Evolutionary conservation across 2,329 filamentous ascomycete genomes (phyloP), one percentile per base, ranked within the genome.

Genomic region (Penicillium frequentans): DNA sequence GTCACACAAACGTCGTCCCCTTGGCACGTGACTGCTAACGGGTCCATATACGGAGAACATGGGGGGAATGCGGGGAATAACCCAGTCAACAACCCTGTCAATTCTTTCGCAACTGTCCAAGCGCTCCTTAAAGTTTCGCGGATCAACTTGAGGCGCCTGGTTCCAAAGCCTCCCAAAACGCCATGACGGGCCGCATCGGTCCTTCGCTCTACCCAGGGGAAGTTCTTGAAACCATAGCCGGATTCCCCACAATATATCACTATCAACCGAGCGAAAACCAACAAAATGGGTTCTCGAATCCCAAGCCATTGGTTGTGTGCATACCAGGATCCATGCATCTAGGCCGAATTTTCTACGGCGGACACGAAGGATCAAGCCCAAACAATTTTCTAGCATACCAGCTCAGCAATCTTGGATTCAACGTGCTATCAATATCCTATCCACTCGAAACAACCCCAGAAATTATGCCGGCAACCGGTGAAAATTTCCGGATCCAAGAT

Each of bases 261-360:
- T 61, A 57, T 23, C 51, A 53, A 26, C 48, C 55, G 9, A 23
- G 46, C 13, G 5, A 27, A 27, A 37, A 13, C 16, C 31, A 16
- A 46, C 26, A 42, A 27, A 27, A 49, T 21, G 5, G 19, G 1
- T 19, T 4, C 9, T 9, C n/a, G 4, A 29, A 14, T 10, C 13
- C 33, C 9, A 55, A 53, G 16, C 56, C 61, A 1, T 52, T 65
- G 19, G 33, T 67, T 5, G 60, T 63, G 7, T 64, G 59, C 51
- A 57, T 65, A 10, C 63, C 64, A 5, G 64, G 64, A 1, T 50
- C 53, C 13, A 55, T 52, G 8, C 64, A 67, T 44, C 52, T 61
- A 13, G 61, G 59, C 6, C 57, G 64, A 10, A 56, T 67, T 19
- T 60, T 64, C n/a, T 67, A 65, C 39, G 64, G 64, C 8, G 64